Evolutionary conservation across 768 basidiomycete species (phyloP).

Genomic region (Lactarius sp.): DNA sequence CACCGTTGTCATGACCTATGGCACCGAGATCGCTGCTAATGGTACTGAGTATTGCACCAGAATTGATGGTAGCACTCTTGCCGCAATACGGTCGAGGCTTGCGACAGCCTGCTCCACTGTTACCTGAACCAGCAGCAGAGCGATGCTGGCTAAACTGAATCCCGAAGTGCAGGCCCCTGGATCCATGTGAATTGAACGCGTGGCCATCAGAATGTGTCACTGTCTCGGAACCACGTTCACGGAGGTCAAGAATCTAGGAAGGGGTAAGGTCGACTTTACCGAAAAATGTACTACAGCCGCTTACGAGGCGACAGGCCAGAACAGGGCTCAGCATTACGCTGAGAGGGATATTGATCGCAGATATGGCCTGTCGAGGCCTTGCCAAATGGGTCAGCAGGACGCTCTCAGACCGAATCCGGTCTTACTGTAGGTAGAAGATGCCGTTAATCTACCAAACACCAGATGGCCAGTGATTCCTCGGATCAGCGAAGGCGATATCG

Average conservation of each 20-base stretch:
- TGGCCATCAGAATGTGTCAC: conserved; percentile 53
- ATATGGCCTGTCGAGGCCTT: conserved; percentile 77
- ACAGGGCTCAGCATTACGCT: conserved; percentile 81
- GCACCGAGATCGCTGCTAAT: conserved; percentile 23
- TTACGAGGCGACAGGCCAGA: conserved; percentile 71
- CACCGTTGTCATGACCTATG: conserved; percentile 15
- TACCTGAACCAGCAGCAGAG: conserved; percentile 21
- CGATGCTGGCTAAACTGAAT: conserved; percentile 25
- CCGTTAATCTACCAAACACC: conserved; percentile 53
- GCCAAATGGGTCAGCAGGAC: conserved; percentile 16
- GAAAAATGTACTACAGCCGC: conserved; percentile 23
- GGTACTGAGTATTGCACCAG: conserved; percentile 23
- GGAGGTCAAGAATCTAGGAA: conserved; percentile 71
- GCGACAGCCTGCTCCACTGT: conserved; percentile 1
- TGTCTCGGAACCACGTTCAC: conserved; percentile 76
- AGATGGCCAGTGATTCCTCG: conserved; percentile 10
- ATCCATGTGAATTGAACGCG: conserved; percentile 19
- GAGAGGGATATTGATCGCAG: conserved; percentile 78
- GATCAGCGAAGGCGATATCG: neutral
- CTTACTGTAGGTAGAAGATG: conserved; percentile 81
- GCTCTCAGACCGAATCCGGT: conserved; percentile 9
- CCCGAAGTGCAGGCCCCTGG: conserved; percentile 21
- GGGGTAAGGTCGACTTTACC: neutral
- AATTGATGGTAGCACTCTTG: conserved; percentile 18
- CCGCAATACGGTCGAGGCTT: conserved; percentile 16